Conservation (phyloP, 1,284 basidiomycete species). For the Exobasidium cylindrosporum region DNA sequence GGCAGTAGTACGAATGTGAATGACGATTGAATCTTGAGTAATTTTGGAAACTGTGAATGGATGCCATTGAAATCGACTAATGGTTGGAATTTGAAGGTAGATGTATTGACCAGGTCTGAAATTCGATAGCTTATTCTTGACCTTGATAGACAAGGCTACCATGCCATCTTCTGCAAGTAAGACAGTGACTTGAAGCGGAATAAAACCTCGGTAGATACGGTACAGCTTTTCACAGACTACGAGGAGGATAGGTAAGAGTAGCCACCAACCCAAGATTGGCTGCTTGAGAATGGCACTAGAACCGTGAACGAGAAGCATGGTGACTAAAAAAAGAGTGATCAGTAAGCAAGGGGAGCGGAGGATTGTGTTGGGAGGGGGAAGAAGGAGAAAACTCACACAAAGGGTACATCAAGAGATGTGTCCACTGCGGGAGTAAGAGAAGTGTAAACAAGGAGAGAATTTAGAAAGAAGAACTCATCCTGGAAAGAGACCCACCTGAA, state of each 20-base stretch:
- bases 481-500: conserved; percentile 3
- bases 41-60: conserved; percentile 18
- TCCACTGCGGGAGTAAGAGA: neutral
- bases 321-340: no score
- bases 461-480: neutral
- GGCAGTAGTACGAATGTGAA: neutral
- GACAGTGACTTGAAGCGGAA: neutral
- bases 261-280: neutral
- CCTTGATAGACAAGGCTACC: neutral
- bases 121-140: neutral
- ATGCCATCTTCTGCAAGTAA: neutral
- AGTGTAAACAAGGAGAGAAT: neutral
- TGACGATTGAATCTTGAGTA: neutral
- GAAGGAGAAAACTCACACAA: conserved; percentile 11
- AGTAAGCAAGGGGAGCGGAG: no score
- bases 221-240: neutral
- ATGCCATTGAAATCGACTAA: conserved; percentile 16
- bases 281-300: neutral
- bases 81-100: conserved; percentile 11
- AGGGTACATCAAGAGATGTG: conserved; percentile 21
- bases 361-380: no score
- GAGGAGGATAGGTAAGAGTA: neutral
- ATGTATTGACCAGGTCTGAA: conserved; percentile 18
- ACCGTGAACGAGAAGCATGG: neutral
- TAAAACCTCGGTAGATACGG: neutral